Evolutionary conservation across 2,329 filamentous ascomycete genomes (phyloP).

Genomic region (Lojkania enalia): DNA sequence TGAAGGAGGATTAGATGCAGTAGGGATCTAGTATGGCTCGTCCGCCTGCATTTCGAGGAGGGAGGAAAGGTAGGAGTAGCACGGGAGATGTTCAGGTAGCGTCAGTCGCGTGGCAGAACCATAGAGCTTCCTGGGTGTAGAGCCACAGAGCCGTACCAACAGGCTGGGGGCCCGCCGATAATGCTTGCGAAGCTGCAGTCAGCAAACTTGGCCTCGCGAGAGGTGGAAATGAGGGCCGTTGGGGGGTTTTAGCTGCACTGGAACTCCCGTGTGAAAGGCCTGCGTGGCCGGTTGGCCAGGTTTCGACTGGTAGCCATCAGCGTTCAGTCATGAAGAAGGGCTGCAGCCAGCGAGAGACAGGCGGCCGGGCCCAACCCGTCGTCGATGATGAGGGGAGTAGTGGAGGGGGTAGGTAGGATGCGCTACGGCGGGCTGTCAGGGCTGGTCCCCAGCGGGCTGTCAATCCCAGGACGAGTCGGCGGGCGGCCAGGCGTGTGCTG

Average conservation of each 20-base stretch:
- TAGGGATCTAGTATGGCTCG: no score
- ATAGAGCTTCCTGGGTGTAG: no score
- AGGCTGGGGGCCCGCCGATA: neutral
- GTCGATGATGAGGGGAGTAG: neutral
- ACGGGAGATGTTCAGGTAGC: no score
- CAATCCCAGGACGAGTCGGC: slow-evolving; percentile 2
- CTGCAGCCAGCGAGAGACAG: neutral
- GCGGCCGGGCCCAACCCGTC: neutral
- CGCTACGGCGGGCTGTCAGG: neutral
- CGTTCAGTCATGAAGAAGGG: neutral
- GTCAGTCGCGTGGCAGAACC: no score
- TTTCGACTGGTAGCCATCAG: neutral
- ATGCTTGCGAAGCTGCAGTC: slow-evolving; percentile 23
- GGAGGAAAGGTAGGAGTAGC: no score
- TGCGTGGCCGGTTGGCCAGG: slow-evolving; percentile 1
- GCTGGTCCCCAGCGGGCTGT: slow-evolving; percentile 10
- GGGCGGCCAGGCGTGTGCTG: neutral
- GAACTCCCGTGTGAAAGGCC: slow-evolving; percentile 2
- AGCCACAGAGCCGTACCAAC: no score
- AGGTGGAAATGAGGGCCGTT: slow-evolving; percentile 16
- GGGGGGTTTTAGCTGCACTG: slow-evolving; percentile 8
- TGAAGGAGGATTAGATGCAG: no score
- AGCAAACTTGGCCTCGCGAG: slow-evolving; percentile 13
- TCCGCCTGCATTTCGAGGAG: no score
- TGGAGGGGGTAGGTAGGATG: no score